Conservation (phyloP, 2,329 filamentous ascomycete species). For the Huntiella moniliformis region DNA sequence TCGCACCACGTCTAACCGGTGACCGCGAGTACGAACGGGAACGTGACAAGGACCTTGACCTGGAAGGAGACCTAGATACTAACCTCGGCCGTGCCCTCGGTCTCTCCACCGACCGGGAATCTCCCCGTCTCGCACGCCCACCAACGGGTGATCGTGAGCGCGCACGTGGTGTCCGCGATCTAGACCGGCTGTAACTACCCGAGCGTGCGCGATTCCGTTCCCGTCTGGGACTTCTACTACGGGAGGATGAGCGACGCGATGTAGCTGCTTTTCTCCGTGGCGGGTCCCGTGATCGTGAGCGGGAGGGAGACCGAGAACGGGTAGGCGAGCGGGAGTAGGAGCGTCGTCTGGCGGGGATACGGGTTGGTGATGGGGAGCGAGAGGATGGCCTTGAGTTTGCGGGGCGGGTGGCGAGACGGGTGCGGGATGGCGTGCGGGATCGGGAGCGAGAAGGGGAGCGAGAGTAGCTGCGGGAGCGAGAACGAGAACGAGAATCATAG, state of each 20-base stretch:
- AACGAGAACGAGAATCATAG: conserved; percentile 18
- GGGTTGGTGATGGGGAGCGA: conserved; percentile 13
- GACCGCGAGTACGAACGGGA: conserved; percentile 6
- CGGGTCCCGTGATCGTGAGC: conserved; percentile 12
- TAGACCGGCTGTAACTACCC: conserved; percentile 11
- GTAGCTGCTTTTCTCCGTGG: background rate
- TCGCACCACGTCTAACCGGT: conserved; percentile 1
- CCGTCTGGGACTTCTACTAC: conserved; percentile 9
- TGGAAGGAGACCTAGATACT: conserved; percentile 1
- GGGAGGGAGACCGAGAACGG: conserved; percentile 17
- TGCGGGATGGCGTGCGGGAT: conserved; percentile 13
- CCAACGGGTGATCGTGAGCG: too few relatives aligned
- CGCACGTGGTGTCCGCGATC: background rate
- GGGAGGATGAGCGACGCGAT: background rate
- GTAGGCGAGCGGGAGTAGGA: conserved; percentile 16
- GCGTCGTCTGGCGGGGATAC: conserved; percentile 16
- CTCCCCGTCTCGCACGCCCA: background rate
- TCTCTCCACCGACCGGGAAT: background rate
- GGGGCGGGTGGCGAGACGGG: conserved; percentile 7
- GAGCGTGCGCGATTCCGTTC: conserved; percentile 9
- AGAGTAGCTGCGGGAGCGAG: conserved; percentile 19
- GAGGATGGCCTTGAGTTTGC: conserved; percentile 3
- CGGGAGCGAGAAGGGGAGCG: conserved; percentile 16
- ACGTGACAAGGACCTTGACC: conserved; percentile 12
- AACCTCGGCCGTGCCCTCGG: too few relatives aligned